Evolutionary conservation across 164 flowering plant genomes (phyloP).

Genomic region (Stephania yunnanensis): DNA sequence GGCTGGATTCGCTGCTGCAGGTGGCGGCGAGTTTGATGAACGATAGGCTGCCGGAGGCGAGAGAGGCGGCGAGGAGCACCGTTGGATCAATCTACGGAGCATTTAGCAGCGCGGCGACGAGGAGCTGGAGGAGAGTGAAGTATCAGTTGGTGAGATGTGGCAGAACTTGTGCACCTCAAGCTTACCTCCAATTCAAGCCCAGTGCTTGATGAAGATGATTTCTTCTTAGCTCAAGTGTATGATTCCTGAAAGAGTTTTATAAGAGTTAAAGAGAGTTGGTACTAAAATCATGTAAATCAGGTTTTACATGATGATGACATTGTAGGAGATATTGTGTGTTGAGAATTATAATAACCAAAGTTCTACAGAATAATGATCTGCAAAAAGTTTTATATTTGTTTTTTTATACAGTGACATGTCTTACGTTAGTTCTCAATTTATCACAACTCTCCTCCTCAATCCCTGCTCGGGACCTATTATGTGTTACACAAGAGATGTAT

Average conservation of each 20-base stretch:
- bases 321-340: neutral
- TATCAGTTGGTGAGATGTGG: conserved; percentile 44
- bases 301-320: neutral
- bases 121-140: conserved; percentile 34
- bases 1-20: conserved; percentile 43
- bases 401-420: no score
- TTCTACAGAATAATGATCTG: no score
- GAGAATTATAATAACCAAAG: neutral
- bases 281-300: neutral
- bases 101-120: conserved; percentile 25
- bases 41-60: conserved; percentile 83
- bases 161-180: conserved; percentile 59
- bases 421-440: no score
- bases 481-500: no score
- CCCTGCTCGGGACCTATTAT: no score
- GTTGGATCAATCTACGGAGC: conserved; percentile 35
- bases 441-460: no score
- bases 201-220: conserved; percentile 52
- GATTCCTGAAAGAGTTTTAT: neutral
- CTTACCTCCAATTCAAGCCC: conserved; percentile 63
- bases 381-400: no score
- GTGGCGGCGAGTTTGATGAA: conserved; percentile 59
- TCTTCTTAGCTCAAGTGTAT: conserved; percentile 11
- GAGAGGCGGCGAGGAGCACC: conserved; percentile 75
- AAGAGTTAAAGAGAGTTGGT: neutral